Percentiles rank a stretch among this genome's conserved stretches.
Evolutionary conservation across 768 basidiomycete species (phyloP).

Genomic region (Hemileccinum impolitum): DNA sequence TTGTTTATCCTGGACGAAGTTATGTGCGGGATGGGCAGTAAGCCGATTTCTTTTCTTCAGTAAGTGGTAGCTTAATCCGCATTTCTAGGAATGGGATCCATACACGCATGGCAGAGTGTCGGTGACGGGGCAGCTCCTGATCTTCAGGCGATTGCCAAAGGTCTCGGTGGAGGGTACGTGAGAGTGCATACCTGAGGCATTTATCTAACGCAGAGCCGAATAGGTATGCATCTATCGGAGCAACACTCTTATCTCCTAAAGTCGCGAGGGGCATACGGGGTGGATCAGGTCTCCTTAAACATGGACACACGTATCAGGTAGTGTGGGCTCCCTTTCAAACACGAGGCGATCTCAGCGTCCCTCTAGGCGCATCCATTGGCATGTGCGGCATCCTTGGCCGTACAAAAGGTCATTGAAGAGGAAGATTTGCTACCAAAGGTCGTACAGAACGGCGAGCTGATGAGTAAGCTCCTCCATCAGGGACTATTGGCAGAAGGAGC

Average conservation of each 20-base stretch:
- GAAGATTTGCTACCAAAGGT: constrained; percentile 72
- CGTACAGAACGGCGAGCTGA: constrained; percentile 54
- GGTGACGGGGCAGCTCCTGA: constrained; percentile 79
- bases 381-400: constrained; percentile 78
- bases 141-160: constrained; percentile 86
- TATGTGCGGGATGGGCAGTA: constrained; percentile 90
- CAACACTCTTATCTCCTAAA: constrained; percentile 69
- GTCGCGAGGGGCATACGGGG: constrained; percentile 68
- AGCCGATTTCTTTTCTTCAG: constrained; percentile 28
- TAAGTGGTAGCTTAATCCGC: not conserved
- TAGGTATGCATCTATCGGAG: constrained; percentile 81
- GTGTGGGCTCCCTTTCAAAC: not conserved
- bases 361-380: constrained; percentile 66
- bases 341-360: constrained; percentile 3
- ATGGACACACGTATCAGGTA: constrained; percentile 85
- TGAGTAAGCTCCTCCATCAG: constrained; percentile 52
- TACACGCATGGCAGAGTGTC: constrained; percentile 83
- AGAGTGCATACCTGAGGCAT: not conserved
- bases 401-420: constrained; percentile 65
- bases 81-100: constrained; percentile 71
- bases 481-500: constrained; percentile 54
- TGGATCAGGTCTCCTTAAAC: constrained; percentile 72
- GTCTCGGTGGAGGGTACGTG: constrained; percentile 80
- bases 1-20: constrained; percentile 89
- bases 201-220: constrained; percentile 5